Base-by-base conservation (phyloP, 495 filamentous ascomycete species). In the Entonaema liquescens region DNA sequence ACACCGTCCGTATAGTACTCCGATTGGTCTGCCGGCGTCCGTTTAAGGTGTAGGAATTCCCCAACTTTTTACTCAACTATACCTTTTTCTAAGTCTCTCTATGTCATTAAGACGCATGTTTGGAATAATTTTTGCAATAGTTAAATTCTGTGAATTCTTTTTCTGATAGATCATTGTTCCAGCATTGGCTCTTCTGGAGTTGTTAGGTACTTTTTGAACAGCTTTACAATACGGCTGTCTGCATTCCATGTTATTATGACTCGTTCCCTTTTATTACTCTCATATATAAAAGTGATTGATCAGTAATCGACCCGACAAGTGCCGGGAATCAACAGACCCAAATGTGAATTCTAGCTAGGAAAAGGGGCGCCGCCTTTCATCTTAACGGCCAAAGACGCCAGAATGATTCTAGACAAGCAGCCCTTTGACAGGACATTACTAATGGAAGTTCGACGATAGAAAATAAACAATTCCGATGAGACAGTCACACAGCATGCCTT, bases 21-120 rank as follows among this genome's bases (percentile, higher is more conserved):
- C 62, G 69, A 67, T 71, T 71, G 69, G 69, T 26, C 9, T 9
- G 21, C 11, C 8, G 35, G 59, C 13, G 55, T 66, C 62, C 68
- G 23, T 62, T 70, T 66, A 71, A 59, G 62, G 55, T 65, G 47
- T 57, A 17, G 62, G 57, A 57, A 19, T 61, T 61, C 62, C 62
- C 62, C 57, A 66, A 65, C 35, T 60, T 38, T 25, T 33, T 33
- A 1, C n/a, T n/a, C n/a, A n/a, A n/a, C n/a, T 15, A 2, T 2
- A 2, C 9, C 17, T 31, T 54, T 6, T 21, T 28, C 52, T 52
- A 15, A 52, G 23, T 28, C n/a, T n/a, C 12, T 23, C 1, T 0
- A 21, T 6, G 8, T 7, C 2, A 2, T 3, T 23, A 11, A 8
- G 6, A 21, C 17, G 12, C 12, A 21, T 13, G 12, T 47, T 21